Evolutionary conservation across 306 rosid species (phyloP).

Genomic region (Heteromeles arbutifolia): DNA sequence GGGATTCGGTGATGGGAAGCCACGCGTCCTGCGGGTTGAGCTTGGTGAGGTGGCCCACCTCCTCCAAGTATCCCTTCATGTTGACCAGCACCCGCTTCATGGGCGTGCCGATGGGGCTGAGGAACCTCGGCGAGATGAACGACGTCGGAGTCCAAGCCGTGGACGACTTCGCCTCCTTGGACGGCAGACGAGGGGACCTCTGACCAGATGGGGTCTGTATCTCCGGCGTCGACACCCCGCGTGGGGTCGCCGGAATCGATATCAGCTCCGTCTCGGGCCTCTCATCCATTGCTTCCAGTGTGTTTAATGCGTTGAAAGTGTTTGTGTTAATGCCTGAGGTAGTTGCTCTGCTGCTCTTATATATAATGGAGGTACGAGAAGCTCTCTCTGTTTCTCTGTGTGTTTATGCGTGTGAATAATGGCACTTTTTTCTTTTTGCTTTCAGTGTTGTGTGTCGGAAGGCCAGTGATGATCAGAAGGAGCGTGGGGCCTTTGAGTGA

Average conservation of each 20-base stretch:
- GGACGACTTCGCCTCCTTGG: slow-evolving; percentile 81
- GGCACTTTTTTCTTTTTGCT: background rate
- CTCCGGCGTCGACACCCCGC: slow-evolving; percentile 87
- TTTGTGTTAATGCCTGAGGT: background rate
- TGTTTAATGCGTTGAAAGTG: background rate
- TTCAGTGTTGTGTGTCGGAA: slow-evolving; percentile 21
- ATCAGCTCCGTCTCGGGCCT: slow-evolving; percentile 94
- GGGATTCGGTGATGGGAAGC: slow-evolving; percentile 99
- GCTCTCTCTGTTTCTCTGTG: background rate
- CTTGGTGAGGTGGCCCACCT: slow-evolving; percentile 89
- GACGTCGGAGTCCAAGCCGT: slow-evolving; percentile 97
- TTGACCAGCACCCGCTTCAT: slow-evolving; percentile 89
- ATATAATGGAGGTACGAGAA: background rate
- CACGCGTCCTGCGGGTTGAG: slow-evolving; percentile 98
- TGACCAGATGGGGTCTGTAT: slow-evolving; percentile 80
- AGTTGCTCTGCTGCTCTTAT: background rate
- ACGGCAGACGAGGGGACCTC: slow-evolving; percentile 74
- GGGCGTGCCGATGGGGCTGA: slow-evolving; percentile 96
- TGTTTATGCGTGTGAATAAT: background rate
- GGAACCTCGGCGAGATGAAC: slow-evolving; percentile 90
- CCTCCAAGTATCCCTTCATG: slow-evolving; percentile 96
- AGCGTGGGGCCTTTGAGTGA: slow-evolving; percentile 1
- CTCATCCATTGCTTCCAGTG: slow-evolving; percentile 55
- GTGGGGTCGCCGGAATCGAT: slow-evolving; percentile 91
- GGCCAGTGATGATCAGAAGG: slow-evolving; percentile 5